These are phyloP conservation scores for Ophiostoma tasmaniense DNA, from an alignment of 2,329 filamentous ascomycete species.

Conservation along the genomic window DNA sequence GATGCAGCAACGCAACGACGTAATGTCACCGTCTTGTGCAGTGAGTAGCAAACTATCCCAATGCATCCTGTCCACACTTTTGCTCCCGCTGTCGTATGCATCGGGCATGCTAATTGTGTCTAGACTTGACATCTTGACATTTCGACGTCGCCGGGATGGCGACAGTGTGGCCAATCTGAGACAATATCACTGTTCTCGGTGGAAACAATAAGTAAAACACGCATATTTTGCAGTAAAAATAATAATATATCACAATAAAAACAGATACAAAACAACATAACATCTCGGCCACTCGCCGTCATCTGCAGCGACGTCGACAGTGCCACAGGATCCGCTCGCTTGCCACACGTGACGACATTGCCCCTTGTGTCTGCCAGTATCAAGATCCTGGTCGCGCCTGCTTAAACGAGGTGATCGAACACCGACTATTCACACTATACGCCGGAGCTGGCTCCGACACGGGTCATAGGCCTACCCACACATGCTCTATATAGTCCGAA, in stretches of 20 bases:
- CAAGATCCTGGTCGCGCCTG: not conserved
- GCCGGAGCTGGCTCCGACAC: not conserved
- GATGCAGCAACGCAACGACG: not conserved
- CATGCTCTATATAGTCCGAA: not conserved
- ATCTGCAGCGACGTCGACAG: conserved; percentile 1
- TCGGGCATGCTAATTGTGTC: not conserved
- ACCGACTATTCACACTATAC: too few relatives aligned
- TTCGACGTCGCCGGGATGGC: not conserved
- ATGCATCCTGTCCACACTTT: too few relatives aligned
- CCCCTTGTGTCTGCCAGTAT: not conserved
- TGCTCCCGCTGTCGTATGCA: not conserved
- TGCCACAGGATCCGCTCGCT: conserved; percentile 3
- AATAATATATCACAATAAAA: not conserved
- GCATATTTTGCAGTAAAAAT: not conserved
- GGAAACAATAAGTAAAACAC: not conserved
- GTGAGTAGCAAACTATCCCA: too few relatives aligned
- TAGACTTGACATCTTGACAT: too few relatives aligned
- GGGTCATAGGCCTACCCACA: not conserved
- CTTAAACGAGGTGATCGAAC: not conserved
- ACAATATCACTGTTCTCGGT: not conserved
- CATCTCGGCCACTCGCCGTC: not conserved
- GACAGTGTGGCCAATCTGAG: not conserved
- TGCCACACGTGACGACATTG: conserved; percentile 16
- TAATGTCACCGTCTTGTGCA: not conserved
- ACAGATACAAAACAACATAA: not conserved